Percentiles rank a stretch among this genome's conserved stretches.
These are phyloP conservation scores for Pleurotus salmoneostramineus DNA, from an alignment of 768 basidiomycete genomes.

Conservation along the genomic window DNA sequence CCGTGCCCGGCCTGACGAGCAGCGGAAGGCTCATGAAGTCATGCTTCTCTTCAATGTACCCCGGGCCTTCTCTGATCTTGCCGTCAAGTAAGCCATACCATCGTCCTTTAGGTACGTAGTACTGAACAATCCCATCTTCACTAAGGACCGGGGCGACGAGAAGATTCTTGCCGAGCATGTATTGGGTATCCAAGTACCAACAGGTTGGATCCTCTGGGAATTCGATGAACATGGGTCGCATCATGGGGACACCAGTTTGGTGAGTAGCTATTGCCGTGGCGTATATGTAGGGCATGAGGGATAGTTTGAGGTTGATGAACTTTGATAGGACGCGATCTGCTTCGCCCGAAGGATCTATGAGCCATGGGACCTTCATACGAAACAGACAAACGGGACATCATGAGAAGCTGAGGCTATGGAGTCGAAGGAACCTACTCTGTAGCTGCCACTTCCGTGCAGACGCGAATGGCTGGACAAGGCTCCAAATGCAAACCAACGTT, in stretches of 20 bases:
- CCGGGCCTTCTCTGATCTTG: conserved; percentile 22
- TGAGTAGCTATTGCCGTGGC: conserved; percentile 25
- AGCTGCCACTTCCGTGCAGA: conserved; percentile 42
- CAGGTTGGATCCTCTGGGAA: conserved; percentile 25
- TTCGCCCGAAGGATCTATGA: conserved; percentile 33
- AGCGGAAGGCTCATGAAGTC: conserved; percentile 24
- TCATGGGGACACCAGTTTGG: conserved; percentile 25
- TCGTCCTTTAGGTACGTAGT: conserved; percentile 24
- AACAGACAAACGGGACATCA: not conserved
- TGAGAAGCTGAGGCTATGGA: not conserved
- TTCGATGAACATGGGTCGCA: conserved; percentile 30
- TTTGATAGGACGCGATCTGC: conserved; percentile 31
- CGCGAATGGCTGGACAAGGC: conserved; percentile 37
- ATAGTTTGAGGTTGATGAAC: conserved; percentile 37
- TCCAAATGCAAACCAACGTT: conserved; percentile 42
- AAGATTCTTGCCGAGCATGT: conserved; percentile 26
- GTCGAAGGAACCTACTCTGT: conserved; percentile 27
- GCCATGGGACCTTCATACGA: conserved; percentile 32
- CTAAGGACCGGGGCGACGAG: conserved; percentile 28
- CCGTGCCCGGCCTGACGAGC: conserved; percentile 23
- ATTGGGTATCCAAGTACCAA: conserved; percentile 29
- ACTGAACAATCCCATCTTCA: conserved; percentile 21
- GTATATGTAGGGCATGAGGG: conserved; percentile 43
- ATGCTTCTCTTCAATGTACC: conserved; percentile 22
- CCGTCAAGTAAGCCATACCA: conserved; percentile 27